Evolutionary conservation across 768 basidiomycete genomes (phyloP), one percentile per base, ranked within the genome.

Genomic region (Boletus reticuloceps): DNA sequence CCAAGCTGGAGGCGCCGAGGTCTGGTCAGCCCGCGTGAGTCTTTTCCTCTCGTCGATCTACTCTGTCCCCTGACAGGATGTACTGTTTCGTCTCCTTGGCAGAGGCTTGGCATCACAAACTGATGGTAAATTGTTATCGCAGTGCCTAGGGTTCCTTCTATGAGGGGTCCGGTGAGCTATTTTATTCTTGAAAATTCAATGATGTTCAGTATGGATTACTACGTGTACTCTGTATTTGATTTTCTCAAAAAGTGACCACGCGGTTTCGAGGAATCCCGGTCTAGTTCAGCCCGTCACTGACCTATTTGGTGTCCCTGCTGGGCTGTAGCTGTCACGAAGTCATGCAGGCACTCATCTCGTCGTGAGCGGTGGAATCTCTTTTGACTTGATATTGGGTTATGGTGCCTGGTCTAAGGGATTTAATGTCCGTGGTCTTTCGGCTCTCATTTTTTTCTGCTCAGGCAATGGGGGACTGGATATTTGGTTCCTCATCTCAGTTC

Each of bases 21-120:
- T 36, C 44, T 43, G 22, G 38, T 42, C 40, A 47, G 39, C 47
- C 59, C 47, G 47, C 22, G 39, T 57, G 39, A 43, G 8, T 40
- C 29, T 44, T 27, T 14, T 16, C 16, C 37, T 48, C 22, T 48
- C 22, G 22, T 20, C 10, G 34, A 39, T 39, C n/a, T n/a, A 39
- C 38, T 17, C 8, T n/a, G 3, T 34, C 22, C 27, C 47, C 40
- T 41, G 32, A 12, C 19, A 48, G n/a, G 40, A 41, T 16, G 3
- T 39, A 36, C 36, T n/a, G 14, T 31, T 40, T 32, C 17, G 36
- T 37, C 37, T 32, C n/a, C 20, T 27, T 1, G 19, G 29, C 31
- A 6, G 25, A 31, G 29, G 31, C 42, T 44, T 43, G 47, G 41
- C 36, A 47, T 43, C 20, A 32, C 9, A 22, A 22, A 22, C 22